phyloP scores from a whole-genome alignment of 208 protist species.

The Acanthamoeba polyphaga region DNA sequence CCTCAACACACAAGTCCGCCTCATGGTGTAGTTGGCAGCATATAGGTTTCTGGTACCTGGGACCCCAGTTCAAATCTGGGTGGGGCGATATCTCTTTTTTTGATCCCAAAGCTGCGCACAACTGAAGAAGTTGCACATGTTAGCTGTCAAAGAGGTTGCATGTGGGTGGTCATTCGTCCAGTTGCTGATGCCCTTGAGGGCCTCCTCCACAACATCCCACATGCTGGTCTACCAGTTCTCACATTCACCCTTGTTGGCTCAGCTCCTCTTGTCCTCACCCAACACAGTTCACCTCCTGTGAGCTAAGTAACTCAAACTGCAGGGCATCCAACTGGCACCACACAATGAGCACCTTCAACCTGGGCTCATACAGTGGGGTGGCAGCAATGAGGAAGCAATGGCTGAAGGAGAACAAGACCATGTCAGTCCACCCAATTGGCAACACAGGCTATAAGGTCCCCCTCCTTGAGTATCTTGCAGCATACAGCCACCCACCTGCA shows the following conservation, averaged over 20 bases:
- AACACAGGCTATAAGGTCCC: too few species aligned
- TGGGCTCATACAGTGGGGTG: too few species aligned
- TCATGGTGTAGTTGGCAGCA: conserved; percentile 37
- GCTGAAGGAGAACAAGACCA: too few species aligned
- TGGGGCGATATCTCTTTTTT: neutral
- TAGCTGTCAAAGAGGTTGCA: neutral
- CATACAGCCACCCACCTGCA: too few species aligned
- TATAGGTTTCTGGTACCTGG: conserved; percentile 22
- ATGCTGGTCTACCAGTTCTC: conserved; percentile 1
- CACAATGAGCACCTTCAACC: too few species aligned
- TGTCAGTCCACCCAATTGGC: too few species aligned
- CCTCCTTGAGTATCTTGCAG: too few species aligned
- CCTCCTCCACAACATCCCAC: conserved; percentile 19
- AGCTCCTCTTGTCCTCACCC: neutral
- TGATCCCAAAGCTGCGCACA: too few species aligned
- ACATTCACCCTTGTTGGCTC: neutral
- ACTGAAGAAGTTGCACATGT: too few species aligned
- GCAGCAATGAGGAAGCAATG: too few species aligned
- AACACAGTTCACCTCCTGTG: neutral
- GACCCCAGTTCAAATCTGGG: conserved; percentile 36
- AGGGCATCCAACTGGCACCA: too few species aligned
- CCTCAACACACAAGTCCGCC: neutral
- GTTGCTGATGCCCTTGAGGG: neutral
- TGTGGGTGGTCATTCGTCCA: neutral
- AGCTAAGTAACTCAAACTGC: too few species aligned